A percentile compares a stretch with the other conserved stretches of the same genome.
These are phyloP conservation scores for Leccinum uliginosum DNA, from an alignment of 768 basidiomycete genomes.

Conservation along the genomic window DNA sequence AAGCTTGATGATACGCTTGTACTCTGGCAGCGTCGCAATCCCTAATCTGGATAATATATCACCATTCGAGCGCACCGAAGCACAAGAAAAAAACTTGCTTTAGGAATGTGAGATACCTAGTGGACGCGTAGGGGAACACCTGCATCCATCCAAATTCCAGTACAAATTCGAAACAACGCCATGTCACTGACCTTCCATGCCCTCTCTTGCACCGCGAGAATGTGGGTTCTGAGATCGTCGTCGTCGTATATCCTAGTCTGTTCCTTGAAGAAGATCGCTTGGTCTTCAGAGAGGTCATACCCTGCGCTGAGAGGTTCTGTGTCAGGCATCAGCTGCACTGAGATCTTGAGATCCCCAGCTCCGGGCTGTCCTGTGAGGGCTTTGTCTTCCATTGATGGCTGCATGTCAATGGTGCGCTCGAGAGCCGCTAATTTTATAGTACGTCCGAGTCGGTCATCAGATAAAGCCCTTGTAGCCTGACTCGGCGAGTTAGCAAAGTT, in stretches of 20 bases:
- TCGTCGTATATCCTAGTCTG: constrained; percentile 29
- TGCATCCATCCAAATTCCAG: background rate
- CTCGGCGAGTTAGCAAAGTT: background rate
- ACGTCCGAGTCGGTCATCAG: background rate
- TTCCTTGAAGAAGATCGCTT: constrained; percentile 25
- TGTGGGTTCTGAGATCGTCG: constrained; percentile 25
- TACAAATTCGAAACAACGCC: background rate
- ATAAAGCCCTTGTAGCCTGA: background rate
- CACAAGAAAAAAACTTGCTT: constrained; percentile 6
- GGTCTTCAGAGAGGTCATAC: constrained; percentile 11
- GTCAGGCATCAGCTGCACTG: background rate
- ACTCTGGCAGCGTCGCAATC: constrained; percentile 14
- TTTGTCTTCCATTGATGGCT: background rate
- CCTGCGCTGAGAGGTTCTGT: background rate
- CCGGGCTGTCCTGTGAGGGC: background rate
- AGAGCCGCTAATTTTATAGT: background rate
- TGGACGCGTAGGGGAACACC: constrained; percentile 29
- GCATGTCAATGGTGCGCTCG: too few species aligned
- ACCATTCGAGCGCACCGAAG: background rate
- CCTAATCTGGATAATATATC: constrained; percentile 5
- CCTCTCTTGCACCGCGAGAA: constrained; percentile 27
- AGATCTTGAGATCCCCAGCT: constrained; percentile 9
- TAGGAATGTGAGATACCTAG: constrained; percentile 23
- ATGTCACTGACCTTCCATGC: constrained; percentile 26
- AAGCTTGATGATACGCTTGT: constrained; percentile 30